A percentile compares a stretch with the other conserved stretches of the same genome.
These are phyloP conservation scores for Geosmithia morbida DNA, from an alignment of 2,329 filamentous ascomycete genomes.

Conservation along the genomic window DNA sequence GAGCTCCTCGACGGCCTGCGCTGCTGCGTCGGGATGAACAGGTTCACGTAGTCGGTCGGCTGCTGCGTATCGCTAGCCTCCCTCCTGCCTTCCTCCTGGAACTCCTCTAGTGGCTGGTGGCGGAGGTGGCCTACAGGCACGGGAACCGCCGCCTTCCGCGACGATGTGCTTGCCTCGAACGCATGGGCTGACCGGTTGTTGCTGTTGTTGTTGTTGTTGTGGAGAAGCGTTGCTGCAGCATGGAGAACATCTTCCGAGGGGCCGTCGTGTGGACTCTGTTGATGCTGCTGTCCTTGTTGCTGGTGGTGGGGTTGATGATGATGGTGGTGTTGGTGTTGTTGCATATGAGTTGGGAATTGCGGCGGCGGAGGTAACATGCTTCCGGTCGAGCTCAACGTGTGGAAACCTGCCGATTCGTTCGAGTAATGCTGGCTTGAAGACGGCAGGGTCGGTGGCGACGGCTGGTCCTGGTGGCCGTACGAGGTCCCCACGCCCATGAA, in stretches of 20 bases:
- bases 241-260: conserved; percentile 38
- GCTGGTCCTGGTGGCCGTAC: conserved; percentile 30
- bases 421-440: conserved; percentile 5
- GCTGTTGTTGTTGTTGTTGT: conserved; percentile 14
- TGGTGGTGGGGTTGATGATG: conserved; percentile 3
- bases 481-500: conserved; percentile 54
- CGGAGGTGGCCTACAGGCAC: conserved; percentile 23
- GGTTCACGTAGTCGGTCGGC: conserved; percentile 18
- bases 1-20: conserved; percentile 16
- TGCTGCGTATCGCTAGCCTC: neutral
- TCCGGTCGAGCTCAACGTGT: conserved; percentile 5
- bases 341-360: conserved; percentile 10
- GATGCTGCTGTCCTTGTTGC: conserved; percentile 6
- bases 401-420: conserved; percentile 4
- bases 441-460: neutral
- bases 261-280: conserved; percentile 6
- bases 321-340: conserved; percentile 6
- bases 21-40: conserved; percentile 13
- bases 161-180: conserved; percentile 3
- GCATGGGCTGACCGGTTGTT: neutral
- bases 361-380: conserved; percentile 20
- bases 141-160: conserved; percentile 14
- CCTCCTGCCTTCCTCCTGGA: conserved; percentile 21
- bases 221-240: conserved; percentile 37
- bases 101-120: conserved; percentile 27